Evolutionary conservation across 306 rosid genomes (phyloP), one percentile per base, ranked within the genome.

Genomic region (Macrotyloma uniflorum): DNA sequence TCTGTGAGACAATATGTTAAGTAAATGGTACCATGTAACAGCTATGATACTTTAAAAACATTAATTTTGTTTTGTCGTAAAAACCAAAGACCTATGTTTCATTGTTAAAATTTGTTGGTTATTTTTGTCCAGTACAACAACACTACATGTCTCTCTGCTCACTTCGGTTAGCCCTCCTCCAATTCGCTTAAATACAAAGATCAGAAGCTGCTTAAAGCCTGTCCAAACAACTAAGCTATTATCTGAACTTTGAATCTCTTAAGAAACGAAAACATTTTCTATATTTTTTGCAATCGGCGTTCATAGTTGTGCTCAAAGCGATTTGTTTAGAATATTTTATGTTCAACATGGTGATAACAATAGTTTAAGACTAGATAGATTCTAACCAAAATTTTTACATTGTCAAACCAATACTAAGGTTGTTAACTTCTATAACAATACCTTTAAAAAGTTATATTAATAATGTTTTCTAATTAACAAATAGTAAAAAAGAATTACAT

Each of bases 201-300:
- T 68, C 64, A 13, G 33, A 67, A 53, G 63, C 43, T 83, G 77
- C 72, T 57, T 53, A 70, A 61, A 77, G 74, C 75, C 83, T 79
- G 86, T 83, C 79, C 80, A 78, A 71, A 64, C 75, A 63, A 33
- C 82, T 45, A 55, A 59, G 70, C 38, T 59, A 68, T 43, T 68
- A 3, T 74, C 57, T 18, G 67, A 19, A 2, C 73, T 57, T 19
- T 46, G 13, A 72, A 67, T 77, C 19, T 24, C 61, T 40, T 26
- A 10, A 28, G 12, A 12, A 58, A 22, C 4, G 14, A 67, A 16
- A 51, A n/a, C 13, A 28, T 61, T 32, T 77, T 76, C 66, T 70
- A 32, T 57, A 35, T 61, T 35, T 36, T 16, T n/a, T n/a, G 20
- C 47, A 35, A 33, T 35, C 67, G 51, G 33, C 10, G 18, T 66